phyloP scores from a whole-genome alignment of 2,329 filamentous ascomycete genomes.

The Fusarium ambrosium region DNA sequence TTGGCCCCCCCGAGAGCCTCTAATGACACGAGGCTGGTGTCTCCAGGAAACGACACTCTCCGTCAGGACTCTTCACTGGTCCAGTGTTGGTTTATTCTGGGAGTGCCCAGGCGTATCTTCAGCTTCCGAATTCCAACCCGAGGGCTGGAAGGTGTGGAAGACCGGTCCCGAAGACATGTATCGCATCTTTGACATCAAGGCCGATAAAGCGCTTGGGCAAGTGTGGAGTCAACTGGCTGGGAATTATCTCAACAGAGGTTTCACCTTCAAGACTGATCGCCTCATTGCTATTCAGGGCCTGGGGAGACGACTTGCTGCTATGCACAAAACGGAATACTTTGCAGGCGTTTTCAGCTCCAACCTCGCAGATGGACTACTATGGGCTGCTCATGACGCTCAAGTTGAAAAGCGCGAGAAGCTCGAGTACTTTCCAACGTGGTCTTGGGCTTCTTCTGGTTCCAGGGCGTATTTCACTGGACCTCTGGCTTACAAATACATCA shows the following conservation, averaged over 20 bases:
- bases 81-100: slow-evolving; percentile 1
- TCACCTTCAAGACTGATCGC: neutral
- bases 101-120: neutral
- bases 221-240: neutral
- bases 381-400: neutral
- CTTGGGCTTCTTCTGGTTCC: neutral
- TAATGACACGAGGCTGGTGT: slow-evolving; percentile 5
- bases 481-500: neutral
- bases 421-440: neutral
- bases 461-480: neutral
- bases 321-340: neutral
- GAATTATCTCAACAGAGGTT: neutral
- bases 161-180: neutral
- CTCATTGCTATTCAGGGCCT: neutral
- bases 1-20: neutral
- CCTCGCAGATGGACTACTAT: neutral
- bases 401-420: neutral
- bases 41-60: slow-evolving; percentile 4
- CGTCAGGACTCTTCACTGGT: neutral
- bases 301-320: neutral
- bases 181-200: neutral
- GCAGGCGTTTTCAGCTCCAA: neutral
- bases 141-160: neutral
- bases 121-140: neutral
- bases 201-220: neutral